Conservation (phyloP, 495 filamentous ascomycete species). For the Talaromyces ruber region DNA sequence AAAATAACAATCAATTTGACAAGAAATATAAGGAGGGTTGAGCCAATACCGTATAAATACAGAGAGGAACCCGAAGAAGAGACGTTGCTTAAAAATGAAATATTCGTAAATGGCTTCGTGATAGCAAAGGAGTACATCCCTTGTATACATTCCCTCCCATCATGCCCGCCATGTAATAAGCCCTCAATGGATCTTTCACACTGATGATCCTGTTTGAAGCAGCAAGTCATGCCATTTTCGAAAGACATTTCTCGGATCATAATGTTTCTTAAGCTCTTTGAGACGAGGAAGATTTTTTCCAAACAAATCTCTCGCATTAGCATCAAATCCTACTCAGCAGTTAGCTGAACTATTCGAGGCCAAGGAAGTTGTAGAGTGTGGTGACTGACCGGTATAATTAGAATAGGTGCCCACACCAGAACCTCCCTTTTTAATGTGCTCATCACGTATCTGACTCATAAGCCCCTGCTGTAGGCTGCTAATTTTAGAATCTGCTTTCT, state of each 20-base stretch:
- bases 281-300: conserved; percentile 29
- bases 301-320: conserved; percentile 23
- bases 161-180: background rate
- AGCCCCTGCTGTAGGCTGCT: conserved; percentile 1
- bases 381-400: conserved; percentile 21
- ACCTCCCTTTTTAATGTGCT: background rate
- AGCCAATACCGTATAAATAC: background rate
- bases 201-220: background rate
- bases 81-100: background rate
- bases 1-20: too few species aligned
- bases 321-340: conserved; percentile 15
- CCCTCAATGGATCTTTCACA: background rate
- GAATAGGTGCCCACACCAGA: conserved; percentile 23
- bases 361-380: background rate
- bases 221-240: conserved; percentile 17
- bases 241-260: conserved; percentile 40
- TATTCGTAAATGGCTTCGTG: background rate
- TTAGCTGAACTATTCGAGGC: conserved; percentile 1
- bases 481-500: conserved; percentile 6
- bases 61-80: background rate
- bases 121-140: background rate
- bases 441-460: conserved; percentile 5
- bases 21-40: background rate
- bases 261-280: conserved; percentile 31
- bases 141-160: background rate